Percentiles rank a stretch among this genome's conserved stretches.
Evolutionary conservation across 2,329 filamentous ascomycete species (phyloP).

Genomic region (Thielaviopsis euricoi): DNA sequence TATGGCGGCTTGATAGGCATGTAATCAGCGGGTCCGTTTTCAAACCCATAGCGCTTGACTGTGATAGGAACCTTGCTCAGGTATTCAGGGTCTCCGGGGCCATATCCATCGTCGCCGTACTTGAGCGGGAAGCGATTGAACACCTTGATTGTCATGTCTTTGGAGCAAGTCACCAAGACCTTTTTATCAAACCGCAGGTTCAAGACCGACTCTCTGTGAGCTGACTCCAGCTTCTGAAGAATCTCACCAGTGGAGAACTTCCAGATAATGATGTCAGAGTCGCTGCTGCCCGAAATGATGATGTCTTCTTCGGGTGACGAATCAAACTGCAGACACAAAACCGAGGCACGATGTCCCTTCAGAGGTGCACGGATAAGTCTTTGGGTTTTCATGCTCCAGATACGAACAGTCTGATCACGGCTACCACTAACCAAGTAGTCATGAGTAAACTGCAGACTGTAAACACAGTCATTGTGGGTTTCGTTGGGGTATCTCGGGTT

Average conservation of each 20-base stretch:
- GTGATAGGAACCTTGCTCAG: constrained; percentile 37
- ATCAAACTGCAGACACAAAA: constrained; percentile 91
- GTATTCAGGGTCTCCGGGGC: constrained; percentile 14
- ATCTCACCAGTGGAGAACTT: constrained; percentile 78
- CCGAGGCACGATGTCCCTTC: constrained; percentile 64
- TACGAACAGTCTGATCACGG: constrained; percentile 68
- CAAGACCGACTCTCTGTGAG: constrained; percentile 79
- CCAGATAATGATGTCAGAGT: constrained; percentile 83
- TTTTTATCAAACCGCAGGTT: constrained; percentile 86
- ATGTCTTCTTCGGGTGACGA: constrained; percentile 73
- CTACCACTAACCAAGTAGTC: constrained; percentile 87
- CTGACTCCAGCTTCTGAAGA: constrained; percentile 56
- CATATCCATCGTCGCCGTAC: constrained; percentile 42
- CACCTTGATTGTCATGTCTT: constrained; percentile 92
- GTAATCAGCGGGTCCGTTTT: constrained; percentile 28
- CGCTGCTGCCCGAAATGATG: constrained; percentile 89
- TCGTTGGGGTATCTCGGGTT: constrained; percentile 67
- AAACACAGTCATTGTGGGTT: constrained; percentile 83
- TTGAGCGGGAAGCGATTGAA: constrained; percentile 67
- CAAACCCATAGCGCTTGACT: constrained; percentile 38
- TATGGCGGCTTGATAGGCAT: constrained; percentile 46
- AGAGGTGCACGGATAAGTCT: constrained; percentile 62
- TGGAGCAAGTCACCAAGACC: constrained; percentile 90
- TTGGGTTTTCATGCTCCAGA: constrained; percentile 77
- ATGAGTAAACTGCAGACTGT: constrained; percentile 77